Evolutionary conservation across 352 stramenopile genomes (phyloP), one percentile per base, ranked within the genome.

Genomic region (Hyaloperonospora arabidopsidis): DNA sequence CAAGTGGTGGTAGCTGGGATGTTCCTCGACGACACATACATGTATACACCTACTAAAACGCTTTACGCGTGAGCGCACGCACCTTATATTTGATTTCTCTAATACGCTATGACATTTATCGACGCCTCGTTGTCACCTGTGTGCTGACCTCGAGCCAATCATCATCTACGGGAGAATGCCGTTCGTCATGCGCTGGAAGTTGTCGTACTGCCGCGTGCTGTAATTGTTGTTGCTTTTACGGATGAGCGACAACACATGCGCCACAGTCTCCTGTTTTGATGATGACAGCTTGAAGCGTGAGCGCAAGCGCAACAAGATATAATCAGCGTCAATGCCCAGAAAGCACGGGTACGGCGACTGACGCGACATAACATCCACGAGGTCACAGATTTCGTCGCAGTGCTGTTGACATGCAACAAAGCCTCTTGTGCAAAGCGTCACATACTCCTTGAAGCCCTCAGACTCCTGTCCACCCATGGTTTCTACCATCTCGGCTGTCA

Each of bases 401-500:
- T 98, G 89, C 57, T 96, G 76, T 62, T 98, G 96, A 11, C 98
- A 87, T 15, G 96, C 96, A 22, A 98, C 71, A 68, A 99, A 99
- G 10, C 96, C 96, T 57, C 89, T 93, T 55, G 93, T 98, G 65
- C 97, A 98, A 23, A 98, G 70, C 45, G 92, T 97, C 12, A 98
- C 84, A 67, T 99, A 99, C 65, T 98, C 93, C 47, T 96, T 96
- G 69, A 98, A 98, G 14, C 79, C 81, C 45, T 93, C 76, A 2
- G 73, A 92, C 13, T 95, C 80, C 21, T 79, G 69, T 1, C 96
- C 96, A 34, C 93, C 95, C 87, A 99, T 97, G 5, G 97, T 95
- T 52, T 98, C 91, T 11, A 99, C 93, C 80, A 99, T 98, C 57
- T 99, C 97, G 38, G 82, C 79, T n/a, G 97, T 99, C 6, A 99